Base-by-base conservation (phyloP, 2,329 filamentous ascomycete genomes). In the Trichoderma afroharzianum region DNA sequence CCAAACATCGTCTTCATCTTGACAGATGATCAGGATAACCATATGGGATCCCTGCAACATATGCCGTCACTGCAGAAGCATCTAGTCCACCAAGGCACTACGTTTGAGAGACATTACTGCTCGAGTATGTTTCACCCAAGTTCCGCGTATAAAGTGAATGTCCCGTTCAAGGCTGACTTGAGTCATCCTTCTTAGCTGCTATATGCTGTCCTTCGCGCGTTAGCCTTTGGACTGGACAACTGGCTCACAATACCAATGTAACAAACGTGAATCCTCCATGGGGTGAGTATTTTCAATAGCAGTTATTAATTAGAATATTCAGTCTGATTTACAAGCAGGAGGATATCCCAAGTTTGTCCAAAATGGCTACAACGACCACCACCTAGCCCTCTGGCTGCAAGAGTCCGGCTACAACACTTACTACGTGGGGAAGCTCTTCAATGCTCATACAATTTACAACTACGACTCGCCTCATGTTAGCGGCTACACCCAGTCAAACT, bases 401-500 rank as follows among this genome's bases (percentile, higher is more conserved):
- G 79, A 86, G 4, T 88, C 87, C 0, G 91, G 90, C 0, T 93
- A 93, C 77, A 87, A 88, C 74, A 93, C 91, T 0, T 93, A 92
- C 76, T 93, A 93, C 75, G 88, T 88, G 0, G 92, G 90, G n/a
- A 93, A 94, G 77, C 82, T 93, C 5, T 91, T 91, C 81, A 93
- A 93, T 74, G 83, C 85, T 0, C 90, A 92, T 66, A 87, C 82
- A 0, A 82, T 87, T 2, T 76, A 83, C 0, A 93, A 91, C 72
- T 93, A 92, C 76, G 81, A 91, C 76, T 81, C 83, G 4, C 87
- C 90, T 0, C 84, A 81, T 55, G 84, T 87, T 0, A 84, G 83
- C 1, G 90, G 90, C 0, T 93, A 88, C 83, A 91, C 84, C 14
- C 84, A 83, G 8, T 88, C 86, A 6, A 73, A 75, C 21, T 74